Base-by-base conservation (phyloP, 345 rosid species). In the Brassica incana region DNA sequence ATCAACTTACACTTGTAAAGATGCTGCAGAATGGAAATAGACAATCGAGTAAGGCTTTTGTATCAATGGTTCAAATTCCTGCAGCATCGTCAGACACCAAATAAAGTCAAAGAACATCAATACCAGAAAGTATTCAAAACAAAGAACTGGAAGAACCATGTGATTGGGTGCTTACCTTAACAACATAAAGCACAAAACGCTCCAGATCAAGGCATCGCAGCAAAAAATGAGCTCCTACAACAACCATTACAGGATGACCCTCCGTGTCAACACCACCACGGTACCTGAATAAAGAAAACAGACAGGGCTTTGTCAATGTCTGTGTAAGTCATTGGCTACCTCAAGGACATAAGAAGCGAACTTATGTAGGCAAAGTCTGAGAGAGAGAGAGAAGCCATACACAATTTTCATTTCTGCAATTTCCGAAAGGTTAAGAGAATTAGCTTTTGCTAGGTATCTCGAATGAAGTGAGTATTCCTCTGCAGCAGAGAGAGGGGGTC, bases 11-110 rank as follows among this genome's bases (percentile, higher is more conserved):
- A 93, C 78, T 83, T 91, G 96, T 80, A 95, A 84, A 36, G 98
- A 90, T 65, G 99, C 97, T 54, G 97, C 97, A 25, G 99, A 95
- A 78, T 95, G 97, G 79, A 95, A 85, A 83, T 95, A 95, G 12
- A 91, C 96, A 78, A 95, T 89, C 7, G 95, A 73, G 64, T 89
- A 95, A 84, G 99, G 97, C 88, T 91, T 95, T 84, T 93, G 97
- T 74, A 95, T 93, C 82, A 95, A 71, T 56, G 98, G 97, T 88
- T 95, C 99, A 78, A 95, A 93, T 85, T 95, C 99, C 99, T 95
- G 27, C 59, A 33, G 65, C 36, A 63, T 50, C 5, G 32, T 67
- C 23, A 60, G 15, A 52, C 8, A 79, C 54, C 38, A 52, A 4
- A 65, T 23, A 48, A 23, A 32, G n/a, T 33, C 7, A 23, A 50